These are phyloP conservation scores for Ziziphus jujuba DNA, from an alignment of 306 rosid genomes.

Conservation along the genomic window DNA sequence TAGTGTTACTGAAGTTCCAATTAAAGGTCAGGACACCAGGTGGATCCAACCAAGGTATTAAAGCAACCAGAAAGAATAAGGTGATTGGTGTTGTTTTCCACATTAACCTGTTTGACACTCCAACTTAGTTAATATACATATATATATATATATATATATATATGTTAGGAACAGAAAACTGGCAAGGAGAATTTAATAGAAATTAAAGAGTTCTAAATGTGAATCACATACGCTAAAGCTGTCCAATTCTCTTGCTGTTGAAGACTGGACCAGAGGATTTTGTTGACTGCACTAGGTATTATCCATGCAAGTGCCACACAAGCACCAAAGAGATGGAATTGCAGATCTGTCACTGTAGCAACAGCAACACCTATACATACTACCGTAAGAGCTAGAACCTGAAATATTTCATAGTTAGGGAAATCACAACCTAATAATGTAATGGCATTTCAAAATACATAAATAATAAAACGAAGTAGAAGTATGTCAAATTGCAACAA, in stretches of 20 bases:
- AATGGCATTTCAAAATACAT: too few species aligned
- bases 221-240: slow-evolving; percentile 64
- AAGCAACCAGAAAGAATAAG: slow-evolving; percentile 55
- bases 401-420: slow-evolving; percentile 30
- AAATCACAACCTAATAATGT: too few species aligned
- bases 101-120: slow-evolving; percentile 64
- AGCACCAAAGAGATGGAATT: slow-evolving; percentile 75
- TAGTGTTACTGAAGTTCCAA: slow-evolving; percentile 61
- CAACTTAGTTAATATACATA: slow-evolving; percentile 20
- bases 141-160: slow-evolving; percentile 6
- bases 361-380: slow-evolving; percentile 83
- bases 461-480: too few species aligned
- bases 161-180: not conserved
- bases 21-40: slow-evolving; percentile 67
- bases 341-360: slow-evolving; percentile 82
- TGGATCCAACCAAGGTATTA: slow-evolving; percentile 81
- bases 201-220: not conserved
- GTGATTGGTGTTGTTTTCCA: slow-evolving; percentile 92
- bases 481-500: too few species aligned
- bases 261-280: slow-evolving; percentile 83
- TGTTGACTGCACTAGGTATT: slow-evolving; percentile 77
- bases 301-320: slow-evolving; percentile 82
- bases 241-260: slow-evolving; percentile 94
- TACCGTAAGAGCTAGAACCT: slow-evolving; percentile 65
- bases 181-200: not conserved